These are phyloP conservation scores for Silene coronaria DNA, from an alignment of 179 eudicot species.

Conservation along the genomic window DNA sequence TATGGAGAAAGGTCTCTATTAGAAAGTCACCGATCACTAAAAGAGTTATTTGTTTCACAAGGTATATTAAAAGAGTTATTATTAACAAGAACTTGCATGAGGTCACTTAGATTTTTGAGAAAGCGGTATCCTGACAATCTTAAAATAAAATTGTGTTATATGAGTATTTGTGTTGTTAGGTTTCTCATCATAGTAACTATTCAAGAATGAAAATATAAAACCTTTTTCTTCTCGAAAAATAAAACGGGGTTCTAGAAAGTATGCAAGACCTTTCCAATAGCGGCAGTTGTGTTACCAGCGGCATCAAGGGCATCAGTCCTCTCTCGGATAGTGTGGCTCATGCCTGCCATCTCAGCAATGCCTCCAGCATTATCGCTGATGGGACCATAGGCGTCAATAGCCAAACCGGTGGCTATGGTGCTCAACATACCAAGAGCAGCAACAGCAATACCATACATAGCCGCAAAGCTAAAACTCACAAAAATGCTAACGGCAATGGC, in stretches of 20 bases:
- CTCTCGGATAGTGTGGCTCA: constrained; percentile 91
- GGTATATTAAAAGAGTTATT: too few relatives aligned
- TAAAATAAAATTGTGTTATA: neutral
- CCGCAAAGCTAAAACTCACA: constrained; percentile 86
- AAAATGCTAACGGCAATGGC: constrained; percentile 85
- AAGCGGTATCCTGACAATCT: too few relatives aligned
- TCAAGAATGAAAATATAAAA: neutral
- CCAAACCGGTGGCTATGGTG: constrained; percentile 91
- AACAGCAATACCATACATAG: constrained; percentile 92
- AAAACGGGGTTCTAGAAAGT: too few relatives aligned
- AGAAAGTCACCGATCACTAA: too few relatives aligned
- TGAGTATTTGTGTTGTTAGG: neutral
- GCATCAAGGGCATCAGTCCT: constrained; percentile 98
- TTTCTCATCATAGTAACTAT: neutral
- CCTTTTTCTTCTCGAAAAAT: neutral
- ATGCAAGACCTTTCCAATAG: constrained; percentile 84
- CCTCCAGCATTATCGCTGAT: constrained; percentile 99
- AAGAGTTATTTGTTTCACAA: too few relatives aligned
- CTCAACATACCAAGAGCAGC: constrained; percentile 98
- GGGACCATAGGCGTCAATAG: constrained; percentile 96
- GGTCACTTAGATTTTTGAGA: too few relatives aligned
- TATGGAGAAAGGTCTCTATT: too few relatives aligned
- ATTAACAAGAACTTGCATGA: too few relatives aligned
- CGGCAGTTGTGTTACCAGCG: constrained; percentile 96
- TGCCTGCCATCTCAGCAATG: constrained; percentile 99